Base-by-base conservation (phyloP, 2,329 filamentous ascomycete genomes). In the Purpureocillium lavendulum region DNA sequence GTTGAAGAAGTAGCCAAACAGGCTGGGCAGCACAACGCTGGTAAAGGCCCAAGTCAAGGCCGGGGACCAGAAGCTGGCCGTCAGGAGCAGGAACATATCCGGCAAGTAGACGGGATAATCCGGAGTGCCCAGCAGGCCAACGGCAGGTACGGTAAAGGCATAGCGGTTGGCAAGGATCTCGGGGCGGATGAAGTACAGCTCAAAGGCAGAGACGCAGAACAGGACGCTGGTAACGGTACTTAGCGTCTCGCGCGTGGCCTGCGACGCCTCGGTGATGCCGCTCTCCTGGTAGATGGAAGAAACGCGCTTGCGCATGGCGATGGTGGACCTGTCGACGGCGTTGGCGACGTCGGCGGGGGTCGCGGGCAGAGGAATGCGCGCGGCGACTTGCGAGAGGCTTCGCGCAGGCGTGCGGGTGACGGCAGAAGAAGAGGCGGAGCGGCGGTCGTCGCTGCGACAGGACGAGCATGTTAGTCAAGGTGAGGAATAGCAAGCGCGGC, bases 1-100 rank as follows among this genome's bases (percentile, higher is more conserved):
- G 63, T 97, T 97, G 75, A 94, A 84, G 59, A 96, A 94, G 67
- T 92, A 97, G 18, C 85, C 87, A 32, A 80, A 70, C 26, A 84
- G 45, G 36, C 81, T 67, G 2, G 90, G 90, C 21, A 90, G 48
- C 33, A 85, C 53, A 40, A 86, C 60, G 56, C 77, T 84, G 9
- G 87, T 92, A 29, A 81, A 58, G 5, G 77, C 59, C 88, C 89
- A 97, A 15, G 88, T 71, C 7, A 80, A 70, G 40, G 84, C 77
- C 0, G 89, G 84, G 1, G 77, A 80, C 90, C 90, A 97, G 72
- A 95, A 97, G 18, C 75, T 74, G 30, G 73, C 66, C 2, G 83
- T 85, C 30, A 94, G 62, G 8, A 96, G 67, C 24, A 82, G 63
- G 61, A 92, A 94, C 50, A 94, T 69, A 60, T 97, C 86, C 1